phyloP scores from a whole-genome alignment of 129 eudicot genomes.

The Flaveria linearis region DNA sequence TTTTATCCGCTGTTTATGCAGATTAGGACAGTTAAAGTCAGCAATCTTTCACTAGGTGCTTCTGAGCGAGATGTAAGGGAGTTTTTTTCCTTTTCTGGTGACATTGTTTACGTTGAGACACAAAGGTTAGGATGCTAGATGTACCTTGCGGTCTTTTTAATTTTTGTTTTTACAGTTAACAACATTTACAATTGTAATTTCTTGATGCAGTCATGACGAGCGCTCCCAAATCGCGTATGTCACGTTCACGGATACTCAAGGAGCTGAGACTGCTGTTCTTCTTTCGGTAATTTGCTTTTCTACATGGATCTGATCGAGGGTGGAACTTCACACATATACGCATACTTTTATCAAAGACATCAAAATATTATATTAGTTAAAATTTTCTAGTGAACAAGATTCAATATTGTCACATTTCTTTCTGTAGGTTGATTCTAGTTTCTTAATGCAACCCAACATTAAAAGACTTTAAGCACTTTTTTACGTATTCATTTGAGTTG shows the following conservation, averaged over 20 bases:
- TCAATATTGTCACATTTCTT: not conserved
- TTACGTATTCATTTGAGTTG: not conserved
- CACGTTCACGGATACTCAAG: slow-evolving; percentile 87
- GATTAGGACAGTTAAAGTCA: slow-evolving; percentile 82
- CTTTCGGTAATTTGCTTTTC: slow-evolving; percentile 63
- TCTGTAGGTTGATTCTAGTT: not conserved
- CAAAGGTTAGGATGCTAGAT: slow-evolving; percentile 51
- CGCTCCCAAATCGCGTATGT: slow-evolving; percentile 79
- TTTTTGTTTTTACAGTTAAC: not conserved
- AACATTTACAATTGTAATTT: slow-evolving; percentile 1
- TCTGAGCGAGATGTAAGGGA: slow-evolving; percentile 81
- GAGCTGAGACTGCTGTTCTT: slow-evolving; percentile 96
- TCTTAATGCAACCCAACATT: not conserved
- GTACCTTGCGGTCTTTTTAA: not conserved
- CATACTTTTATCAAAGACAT: not conserved
- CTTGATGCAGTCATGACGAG: slow-evolving; percentile 61
- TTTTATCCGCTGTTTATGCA: slow-evolving; percentile 26
- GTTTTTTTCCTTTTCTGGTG: slow-evolving; percentile 97
- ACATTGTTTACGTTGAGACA: slow-evolving; percentile 82
- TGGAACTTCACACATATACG: slow-evolving; percentile 21
- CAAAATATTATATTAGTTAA: not conserved
- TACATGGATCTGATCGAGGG: slow-evolving; percentile 9
- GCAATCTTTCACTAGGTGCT: slow-evolving; percentile 89
- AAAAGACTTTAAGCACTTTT: not conserved
- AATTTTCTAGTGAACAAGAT: not conserved